Conservation (phyloP, 2,329 filamentous ascomycete species). For the Penicillium sp. region DNA sequence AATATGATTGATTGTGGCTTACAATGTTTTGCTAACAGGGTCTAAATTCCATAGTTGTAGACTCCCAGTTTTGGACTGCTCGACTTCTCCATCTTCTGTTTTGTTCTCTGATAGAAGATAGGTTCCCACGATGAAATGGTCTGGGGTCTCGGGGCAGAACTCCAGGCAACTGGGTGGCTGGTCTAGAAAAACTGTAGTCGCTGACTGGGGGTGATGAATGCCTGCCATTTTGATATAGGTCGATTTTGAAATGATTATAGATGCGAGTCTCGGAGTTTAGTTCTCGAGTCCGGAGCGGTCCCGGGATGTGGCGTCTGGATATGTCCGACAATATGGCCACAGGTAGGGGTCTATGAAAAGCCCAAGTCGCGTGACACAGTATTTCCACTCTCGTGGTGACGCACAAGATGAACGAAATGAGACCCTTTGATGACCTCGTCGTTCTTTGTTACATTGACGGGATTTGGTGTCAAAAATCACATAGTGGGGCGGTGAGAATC, state of each 20-base stretch:
- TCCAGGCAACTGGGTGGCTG: slow-evolving; percentile 46
- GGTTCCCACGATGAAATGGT: slow-evolving; percentile 76
- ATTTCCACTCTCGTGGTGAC: neutral
- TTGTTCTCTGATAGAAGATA: slow-evolving; percentile 61
- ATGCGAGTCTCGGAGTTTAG: neutral
- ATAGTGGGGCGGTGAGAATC: slow-evolving; percentile 12
- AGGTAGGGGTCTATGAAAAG: neutral
- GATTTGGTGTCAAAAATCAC: slow-evolving; percentile 1
- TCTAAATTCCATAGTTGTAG: slow-evolving; percentile 63
- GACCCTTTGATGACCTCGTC: neutral
- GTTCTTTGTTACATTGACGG: neutral
- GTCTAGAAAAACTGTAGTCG: slow-evolving; percentile 37
- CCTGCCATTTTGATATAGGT: slow-evolving; percentile 11
- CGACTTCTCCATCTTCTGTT: slow-evolving; percentile 23
- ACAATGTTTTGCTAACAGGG: slow-evolving; percentile 27
- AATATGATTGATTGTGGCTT: slow-evolving; percentile 8
- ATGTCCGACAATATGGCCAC: neutral
- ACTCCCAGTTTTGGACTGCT: slow-evolving; percentile 69
- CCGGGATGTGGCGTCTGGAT: neutral
- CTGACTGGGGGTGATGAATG: slow-evolving; percentile 28
- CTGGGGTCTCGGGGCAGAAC: slow-evolving; percentile 47
- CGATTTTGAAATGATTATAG: neutral
- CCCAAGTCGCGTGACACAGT: neutral
- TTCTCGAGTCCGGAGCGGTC: neutral
- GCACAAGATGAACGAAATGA: neutral